Evolutionary conservation across 768 basidiomycete genomes (phyloP).

Genomic region (Lentinula aciculospora): DNA sequence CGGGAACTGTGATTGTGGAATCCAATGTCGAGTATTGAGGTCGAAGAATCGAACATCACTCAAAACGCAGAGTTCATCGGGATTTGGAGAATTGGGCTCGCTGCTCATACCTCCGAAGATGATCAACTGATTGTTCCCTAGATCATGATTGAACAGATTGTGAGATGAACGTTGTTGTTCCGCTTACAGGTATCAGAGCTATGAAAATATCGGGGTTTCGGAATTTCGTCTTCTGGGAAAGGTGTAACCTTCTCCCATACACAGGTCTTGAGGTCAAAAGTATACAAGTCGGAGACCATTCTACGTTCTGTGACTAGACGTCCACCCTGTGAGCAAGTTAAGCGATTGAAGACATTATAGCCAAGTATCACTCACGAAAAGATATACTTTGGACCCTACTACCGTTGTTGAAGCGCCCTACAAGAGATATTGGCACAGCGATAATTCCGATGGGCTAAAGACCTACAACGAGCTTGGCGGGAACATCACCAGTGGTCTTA

Average conservation of each 20-base stretch:
- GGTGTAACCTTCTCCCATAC: conserved; percentile 70
- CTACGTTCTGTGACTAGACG: conserved; percentile 79
- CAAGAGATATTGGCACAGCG: not conserved
- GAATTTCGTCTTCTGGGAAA: conserved; percentile 61
- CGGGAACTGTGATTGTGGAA: conserved; percentile 39
- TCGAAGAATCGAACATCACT: conserved; percentile 92
- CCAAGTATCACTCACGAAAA: conserved; percentile 59
- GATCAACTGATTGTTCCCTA: conserved; percentile 87
- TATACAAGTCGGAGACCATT: conserved; percentile 89
- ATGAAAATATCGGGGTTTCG: conserved; percentile 91
- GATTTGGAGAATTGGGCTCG: conserved; percentile 58
- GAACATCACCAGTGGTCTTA: conserved; percentile 80
- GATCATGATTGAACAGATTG: conserved; percentile 13
- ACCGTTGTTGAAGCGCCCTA: conserved; percentile 91
- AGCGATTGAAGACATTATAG: not conserved
- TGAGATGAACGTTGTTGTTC: not conserved
- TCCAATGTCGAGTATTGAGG: conserved; percentile 64
- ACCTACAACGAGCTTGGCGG: conserved; percentile 82
- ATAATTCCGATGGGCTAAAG: not conserved
- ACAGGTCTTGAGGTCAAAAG: conserved; percentile 79
- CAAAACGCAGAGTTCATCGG: conserved; percentile 85
- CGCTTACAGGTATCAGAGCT: conserved; percentile 77
- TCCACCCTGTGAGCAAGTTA: conserved; percentile 55
- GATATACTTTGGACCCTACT: conserved; percentile 81
- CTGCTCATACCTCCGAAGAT: conserved; percentile 96